A percentile compares a stretch with the other conserved stretches of the same genome.
Conservation (phyloP, 257 asterid species). For the Scutellaria galericulata region DNA sequence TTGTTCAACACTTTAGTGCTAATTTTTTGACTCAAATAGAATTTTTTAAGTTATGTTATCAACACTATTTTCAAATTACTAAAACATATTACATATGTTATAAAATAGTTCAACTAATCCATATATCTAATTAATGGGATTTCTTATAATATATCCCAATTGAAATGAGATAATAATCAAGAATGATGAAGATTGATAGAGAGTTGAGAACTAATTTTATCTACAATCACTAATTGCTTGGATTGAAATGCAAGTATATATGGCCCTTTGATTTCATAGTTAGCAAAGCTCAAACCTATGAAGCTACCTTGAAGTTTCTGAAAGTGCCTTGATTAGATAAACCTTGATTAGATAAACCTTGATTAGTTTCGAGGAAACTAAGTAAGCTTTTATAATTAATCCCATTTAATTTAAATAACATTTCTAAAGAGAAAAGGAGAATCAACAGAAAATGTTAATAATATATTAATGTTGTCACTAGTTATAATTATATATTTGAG, state of each 20-base stretch:
- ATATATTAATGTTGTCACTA: no score
- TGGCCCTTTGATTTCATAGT: constrained; percentile 46
- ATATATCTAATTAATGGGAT: background rate
- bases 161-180: background rate
- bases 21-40: background rate
- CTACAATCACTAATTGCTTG: constrained; percentile 47
- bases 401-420: no score
- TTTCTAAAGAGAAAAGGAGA: no score
- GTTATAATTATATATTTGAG: no score
- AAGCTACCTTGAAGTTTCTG: constrained; percentile 40
- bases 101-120: no score
- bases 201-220: constrained; percentile 34
- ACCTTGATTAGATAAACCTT: constrained; percentile 8
- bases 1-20: constrained; percentile 22
- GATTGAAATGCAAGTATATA: constrained; percentile 56
- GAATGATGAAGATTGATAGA: background rate
- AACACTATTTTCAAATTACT: no score
- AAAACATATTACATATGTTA: no score
- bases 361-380: background rate
- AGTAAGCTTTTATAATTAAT: no score
- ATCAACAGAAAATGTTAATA: no score
- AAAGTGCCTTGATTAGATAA: constrained; percentile 38
- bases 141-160: background rate
- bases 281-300: constrained; percentile 44
- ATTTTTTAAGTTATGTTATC: no score